phyloP scores from a whole-genome alignment of 2,329 filamentous ascomycete genomes.

The Lojkania enalia region DNA sequence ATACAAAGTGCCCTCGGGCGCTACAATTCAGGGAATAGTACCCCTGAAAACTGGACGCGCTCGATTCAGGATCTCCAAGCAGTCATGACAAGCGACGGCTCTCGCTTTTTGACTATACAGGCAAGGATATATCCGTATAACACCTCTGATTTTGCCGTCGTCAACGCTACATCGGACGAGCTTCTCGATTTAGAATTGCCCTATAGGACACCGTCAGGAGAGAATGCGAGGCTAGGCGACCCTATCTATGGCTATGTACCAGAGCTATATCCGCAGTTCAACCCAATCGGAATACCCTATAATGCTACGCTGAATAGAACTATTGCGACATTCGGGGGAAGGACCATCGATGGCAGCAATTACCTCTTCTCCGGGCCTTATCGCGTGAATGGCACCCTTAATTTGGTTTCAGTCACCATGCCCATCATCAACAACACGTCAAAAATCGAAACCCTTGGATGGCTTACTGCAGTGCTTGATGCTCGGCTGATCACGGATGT shows the following conservation, averaged over 20 bases:
- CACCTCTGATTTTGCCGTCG: slow-evolving; percentile 53
- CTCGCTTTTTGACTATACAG: slow-evolving; percentile 62
- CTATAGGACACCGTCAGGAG: slow-evolving; percentile 62
- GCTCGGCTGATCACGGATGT: slow-evolving; percentile 66
- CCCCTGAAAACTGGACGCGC: slow-evolving; percentile 61
- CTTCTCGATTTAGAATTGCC: slow-evolving; percentile 62
- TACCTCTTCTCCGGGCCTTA: slow-evolving; percentile 78
- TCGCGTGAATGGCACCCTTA: slow-evolving; percentile 70
- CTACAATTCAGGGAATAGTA: slow-evolving; percentile 60
- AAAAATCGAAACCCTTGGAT: slow-evolving; percentile 70
- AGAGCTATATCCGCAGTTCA: slow-evolving; percentile 76
- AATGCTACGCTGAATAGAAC: slow-evolving; percentile 41
- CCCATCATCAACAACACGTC: slow-evolving; percentile 72
- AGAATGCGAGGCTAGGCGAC: slow-evolving; percentile 64
- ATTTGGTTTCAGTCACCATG: slow-evolving; percentile 78
- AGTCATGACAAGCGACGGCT: slow-evolving; percentile 65
- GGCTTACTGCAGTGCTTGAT: slow-evolving; percentile 78
- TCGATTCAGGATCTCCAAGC: slow-evolving; percentile 69
- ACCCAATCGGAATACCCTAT: slow-evolving; percentile 53
- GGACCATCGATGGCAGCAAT: slow-evolving; percentile 49
- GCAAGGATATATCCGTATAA: slow-evolving; percentile 73
- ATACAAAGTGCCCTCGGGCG: slow-evolving; percentile 56
- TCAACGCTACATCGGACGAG: slow-evolving; percentile 52
- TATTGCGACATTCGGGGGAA: slow-evolving; percentile 49
- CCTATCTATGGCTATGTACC: slow-evolving; percentile 68